These are phyloP conservation scores for Leishmania arabica DNA, from an alignment of 208 protist species.

Conservation along the genomic window DNA sequence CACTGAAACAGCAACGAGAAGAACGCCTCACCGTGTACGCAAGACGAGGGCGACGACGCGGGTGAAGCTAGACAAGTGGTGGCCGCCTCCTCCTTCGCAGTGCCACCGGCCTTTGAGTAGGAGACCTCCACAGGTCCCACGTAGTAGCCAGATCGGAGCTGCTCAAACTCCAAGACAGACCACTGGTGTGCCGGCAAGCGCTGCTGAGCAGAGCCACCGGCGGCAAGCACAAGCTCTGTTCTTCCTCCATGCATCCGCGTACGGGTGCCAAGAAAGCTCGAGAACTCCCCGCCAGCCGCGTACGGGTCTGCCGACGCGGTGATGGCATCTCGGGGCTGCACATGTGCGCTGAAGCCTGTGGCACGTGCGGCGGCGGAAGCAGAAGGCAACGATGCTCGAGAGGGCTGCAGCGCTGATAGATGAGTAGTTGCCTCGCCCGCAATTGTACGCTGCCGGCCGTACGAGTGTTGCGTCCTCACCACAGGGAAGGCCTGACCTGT, in stretches of 20 bases:
- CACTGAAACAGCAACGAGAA: slow-evolving; percentile 42
- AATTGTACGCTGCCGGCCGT: slow-evolving; percentile 15
- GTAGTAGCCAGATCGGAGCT: slow-evolving; percentile 47
- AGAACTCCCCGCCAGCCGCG: background rate
- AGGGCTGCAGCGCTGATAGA: background rate
- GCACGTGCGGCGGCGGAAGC: too few relatives aligned
- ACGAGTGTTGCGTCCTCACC: slow-evolving; percentile 23
- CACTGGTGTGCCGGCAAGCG: slow-evolving; percentile 44
- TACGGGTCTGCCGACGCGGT: background rate
- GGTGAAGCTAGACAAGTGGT: background rate
- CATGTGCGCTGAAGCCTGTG: slow-evolving; percentile 40
- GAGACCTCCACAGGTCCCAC: slow-evolving; percentile 4
- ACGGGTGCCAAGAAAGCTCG: background rate
- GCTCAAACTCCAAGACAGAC: slow-evolving; percentile 40
- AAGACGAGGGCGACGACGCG: background rate
- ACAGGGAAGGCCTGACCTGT: slow-evolving; percentile 42
- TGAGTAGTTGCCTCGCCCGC: background rate
- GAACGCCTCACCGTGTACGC: slow-evolving; percentile 43
- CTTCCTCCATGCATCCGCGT: background rate
- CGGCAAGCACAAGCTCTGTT: slow-evolving; percentile 8
- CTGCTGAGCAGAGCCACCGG: slow-evolving; percentile 20
- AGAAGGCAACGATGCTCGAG: background rate
- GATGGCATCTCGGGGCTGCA: slow-evolving; percentile 35
- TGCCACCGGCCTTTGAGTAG: background rate
- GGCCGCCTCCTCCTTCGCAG: background rate